Evolutionary conservation across 2,329 filamentous ascomycete species (phyloP).

Genomic region (Trichoderma polysporum): DNA sequence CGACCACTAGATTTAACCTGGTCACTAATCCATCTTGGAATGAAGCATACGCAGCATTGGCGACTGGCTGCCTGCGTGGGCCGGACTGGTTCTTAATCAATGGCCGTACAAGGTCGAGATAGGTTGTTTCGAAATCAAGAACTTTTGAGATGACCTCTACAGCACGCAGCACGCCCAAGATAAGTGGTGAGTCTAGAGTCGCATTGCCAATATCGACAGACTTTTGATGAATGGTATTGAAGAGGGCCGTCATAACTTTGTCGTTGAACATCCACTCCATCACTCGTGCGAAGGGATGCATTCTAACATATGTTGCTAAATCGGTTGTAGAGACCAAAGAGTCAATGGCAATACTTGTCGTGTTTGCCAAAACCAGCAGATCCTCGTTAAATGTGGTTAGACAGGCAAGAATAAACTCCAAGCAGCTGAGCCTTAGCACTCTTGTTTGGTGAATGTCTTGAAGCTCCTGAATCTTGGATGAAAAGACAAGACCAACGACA

Average conservation of each 20-base stretch:
- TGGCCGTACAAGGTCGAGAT: conserved; percentile 82
- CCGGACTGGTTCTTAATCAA: conserved; percentile 66
- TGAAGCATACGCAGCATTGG: conserved; percentile 70
- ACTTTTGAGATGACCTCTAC: conserved; percentile 82
- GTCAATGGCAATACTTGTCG: conserved; percentile 74
- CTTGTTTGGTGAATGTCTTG: conserved; percentile 67
- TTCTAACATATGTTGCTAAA: conserved; percentile 73
- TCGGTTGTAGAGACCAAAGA: conserved; percentile 70
- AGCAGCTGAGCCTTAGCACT: conserved; percentile 73
- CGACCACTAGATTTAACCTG: conserved; percentile 74
- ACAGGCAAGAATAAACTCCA: conserved; percentile 79
- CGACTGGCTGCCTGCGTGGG: conserved; percentile 60
- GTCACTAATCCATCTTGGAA: conserved; percentile 90
- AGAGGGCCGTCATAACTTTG: conserved; percentile 76
- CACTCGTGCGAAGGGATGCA: conserved; percentile 89
- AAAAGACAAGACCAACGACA: conserved; percentile 75
- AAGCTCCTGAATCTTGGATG: conserved; percentile 63
- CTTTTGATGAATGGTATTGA: conserved; percentile 76
- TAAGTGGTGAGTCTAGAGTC: conserved; percentile 73
- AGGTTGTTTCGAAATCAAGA: conserved; percentile 86
- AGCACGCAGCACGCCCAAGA: conserved; percentile 74
- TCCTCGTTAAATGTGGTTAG: conserved; percentile 91
- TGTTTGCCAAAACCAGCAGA: conserved; percentile 79
- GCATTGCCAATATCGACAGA: conserved; percentile 69
- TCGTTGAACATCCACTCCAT: conserved; percentile 99